Evolutionary conservation across 2,329 filamentous ascomycete species (phyloP), one percentile per base, ranked within the genome.

Genomic region (Rhynchosporium graminicola): DNA sequence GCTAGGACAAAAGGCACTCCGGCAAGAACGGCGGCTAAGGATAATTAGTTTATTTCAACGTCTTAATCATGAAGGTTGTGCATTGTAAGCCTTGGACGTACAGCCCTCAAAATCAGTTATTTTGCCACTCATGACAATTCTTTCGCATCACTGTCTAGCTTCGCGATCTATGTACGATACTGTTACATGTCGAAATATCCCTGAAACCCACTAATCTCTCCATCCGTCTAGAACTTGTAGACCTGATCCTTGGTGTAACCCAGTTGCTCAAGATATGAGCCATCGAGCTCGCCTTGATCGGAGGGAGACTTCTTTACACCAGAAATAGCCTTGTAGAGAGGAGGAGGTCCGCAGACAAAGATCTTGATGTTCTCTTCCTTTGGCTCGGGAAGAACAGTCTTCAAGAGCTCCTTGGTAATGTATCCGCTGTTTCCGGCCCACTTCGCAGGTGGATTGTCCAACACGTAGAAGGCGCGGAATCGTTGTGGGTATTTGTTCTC

Each of bases 401-500:
- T 97, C 73, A 99, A 80, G 62, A 98, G 82, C 68, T 97, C 92
- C 84, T 97, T 96, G 77, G 79, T 90, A 75, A 99, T 89, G 80
- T 82, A 88, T 66, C 95, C 95, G 77, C 87, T 90, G 73, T 82
- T 85, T 69, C 91, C 89, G 60, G 78, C 77, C 92, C 92, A 97
- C 80, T 91, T 85, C 57, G 57, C 33, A 54, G 89, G 89, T 55
- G 86, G 90, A 73, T 94, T 91, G 80, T 97, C 91, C 43, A 99
- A 84, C 58, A 93, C 84, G 80, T 98, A 97, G 80, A 98, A 97
- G 63, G 91, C 92, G 72, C 91, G 87, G 89, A 99, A 98, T 68
- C 93, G 89, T 78, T 92, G 90, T 20, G 95, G 95, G 81, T 93
- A 96, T 56, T 89, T 92, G 83, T 97, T 97, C 82, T 98, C 95